Conservation (phyloP, 2,329 filamentous ascomycete species). For the Beauveria varroae region DNA sequence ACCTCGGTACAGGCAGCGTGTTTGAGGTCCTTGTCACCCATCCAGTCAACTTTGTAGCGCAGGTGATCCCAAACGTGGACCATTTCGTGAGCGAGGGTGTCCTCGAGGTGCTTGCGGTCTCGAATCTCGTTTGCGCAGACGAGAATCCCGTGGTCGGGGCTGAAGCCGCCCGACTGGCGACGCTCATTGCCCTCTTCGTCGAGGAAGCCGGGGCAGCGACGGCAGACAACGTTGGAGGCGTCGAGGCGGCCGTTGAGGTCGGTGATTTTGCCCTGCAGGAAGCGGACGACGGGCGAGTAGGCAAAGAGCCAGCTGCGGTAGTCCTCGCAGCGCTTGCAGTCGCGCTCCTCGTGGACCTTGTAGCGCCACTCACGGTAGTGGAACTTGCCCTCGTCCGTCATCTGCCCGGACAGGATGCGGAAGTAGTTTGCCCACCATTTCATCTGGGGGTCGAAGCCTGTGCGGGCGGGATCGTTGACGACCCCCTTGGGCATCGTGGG, state of each 20-base stretch:
- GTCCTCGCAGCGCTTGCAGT: conserved; percentile 75
- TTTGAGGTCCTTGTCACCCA: conserved; percentile 61
- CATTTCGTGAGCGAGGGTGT: conserved; percentile 95
- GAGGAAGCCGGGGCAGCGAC: conserved; percentile 60
- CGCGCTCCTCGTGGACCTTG: conserved; percentile 63
- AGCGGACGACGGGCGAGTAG: conserved; percentile 80
- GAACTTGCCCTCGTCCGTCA: conserved; percentile 60
- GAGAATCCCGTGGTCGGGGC: conserved; percentile 77
- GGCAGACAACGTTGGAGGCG: conserved; percentile 69
- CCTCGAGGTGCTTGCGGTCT: conserved; percentile 75
- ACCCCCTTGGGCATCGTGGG: conserved; percentile 26
- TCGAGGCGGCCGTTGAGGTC: conserved; percentile 73
- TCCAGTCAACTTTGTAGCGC: conserved; percentile 81
- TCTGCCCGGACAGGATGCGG: conserved; percentile 66
- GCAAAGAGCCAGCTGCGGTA: conserved; percentile 77
- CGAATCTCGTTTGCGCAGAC: conserved; percentile 89
- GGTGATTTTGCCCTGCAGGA: conserved; percentile 73
- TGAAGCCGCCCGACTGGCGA: conserved; percentile 71
- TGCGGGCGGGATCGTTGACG: conserved; percentile 52
- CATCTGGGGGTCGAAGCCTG: conserved; percentile 54
- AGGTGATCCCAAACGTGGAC: conserved; percentile 94
- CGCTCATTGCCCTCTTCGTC: conserved; percentile 54
- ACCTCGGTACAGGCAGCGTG: conserved; percentile 95
- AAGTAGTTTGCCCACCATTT: conserved; percentile 79
- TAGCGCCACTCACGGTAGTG: conserved; percentile 75